Conservation (phyloP, 2,329 filamentous ascomycete genomes). For the Colletotrichum nymphaeae region DNA sequence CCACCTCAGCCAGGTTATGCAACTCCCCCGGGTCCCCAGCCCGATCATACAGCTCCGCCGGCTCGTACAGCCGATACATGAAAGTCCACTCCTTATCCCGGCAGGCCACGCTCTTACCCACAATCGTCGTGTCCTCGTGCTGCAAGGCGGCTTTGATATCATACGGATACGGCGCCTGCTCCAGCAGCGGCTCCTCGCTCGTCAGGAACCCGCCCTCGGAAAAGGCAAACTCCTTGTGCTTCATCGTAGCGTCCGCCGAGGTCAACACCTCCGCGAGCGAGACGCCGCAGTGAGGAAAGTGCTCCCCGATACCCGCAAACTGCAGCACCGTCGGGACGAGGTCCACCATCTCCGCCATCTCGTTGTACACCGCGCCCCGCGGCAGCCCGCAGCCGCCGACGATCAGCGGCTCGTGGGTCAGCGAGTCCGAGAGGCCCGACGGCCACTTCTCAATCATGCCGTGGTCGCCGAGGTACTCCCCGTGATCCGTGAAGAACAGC, state of each 20-base stretch:
- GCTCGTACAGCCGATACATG: conserved; percentile 58
- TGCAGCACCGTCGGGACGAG: conserved; percentile 56
- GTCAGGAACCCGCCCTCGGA: conserved; percentile 57
- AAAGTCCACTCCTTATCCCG: conserved; percentile 52
- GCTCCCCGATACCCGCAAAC: conserved; percentile 49
- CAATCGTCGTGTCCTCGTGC: conserved; percentile 54
- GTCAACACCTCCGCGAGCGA: conserved; percentile 25
- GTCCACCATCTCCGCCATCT: conserved; percentile 58
- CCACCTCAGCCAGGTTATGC: conserved; percentile 50
- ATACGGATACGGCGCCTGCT: conserved; percentile 56
- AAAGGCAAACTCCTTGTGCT: conserved; percentile 54
- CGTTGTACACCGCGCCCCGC: conserved; percentile 43
- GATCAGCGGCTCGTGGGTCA: conserved; percentile 56
- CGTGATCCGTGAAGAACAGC: conserved; percentile 58
- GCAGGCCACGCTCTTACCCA: conserved; percentile 55
- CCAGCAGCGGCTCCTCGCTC: conserved; percentile 56
- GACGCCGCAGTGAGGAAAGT: conserved; percentile 48
- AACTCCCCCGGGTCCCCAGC: conserved; percentile 50
- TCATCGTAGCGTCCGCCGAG: conserved; percentile 6
- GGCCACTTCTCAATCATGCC: conserved; percentile 62
- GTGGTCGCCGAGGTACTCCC: conserved; percentile 59
- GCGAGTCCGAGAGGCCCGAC: conserved; percentile 52
- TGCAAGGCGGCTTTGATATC: conserved; percentile 58
- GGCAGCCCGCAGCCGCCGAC: conserved; percentile 54
- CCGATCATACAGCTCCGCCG: conserved; percentile 55